Conservation (phyloP, 2,329 filamentous ascomycete species). For the Cytospora schulzeri region DNA sequence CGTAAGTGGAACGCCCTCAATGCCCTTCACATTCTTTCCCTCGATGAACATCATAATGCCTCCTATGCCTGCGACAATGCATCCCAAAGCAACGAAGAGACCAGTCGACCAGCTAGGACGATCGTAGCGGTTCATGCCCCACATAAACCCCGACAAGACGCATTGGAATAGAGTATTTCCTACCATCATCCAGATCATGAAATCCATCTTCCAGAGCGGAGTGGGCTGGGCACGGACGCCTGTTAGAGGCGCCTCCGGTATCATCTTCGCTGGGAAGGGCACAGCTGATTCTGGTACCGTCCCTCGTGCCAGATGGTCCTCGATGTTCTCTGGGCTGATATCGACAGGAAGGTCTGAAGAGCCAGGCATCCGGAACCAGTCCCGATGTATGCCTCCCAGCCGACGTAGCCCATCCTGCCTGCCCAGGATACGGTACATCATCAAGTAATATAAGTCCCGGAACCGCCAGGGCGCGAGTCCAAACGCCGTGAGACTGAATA, state of each 20-base stretch:
- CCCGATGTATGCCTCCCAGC: conserved; percentile 72
- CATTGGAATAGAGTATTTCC: conserved; percentile 79
- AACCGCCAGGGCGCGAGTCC: conserved; percentile 84
- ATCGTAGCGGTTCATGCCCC: conserved; percentile 71
- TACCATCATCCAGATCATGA: conserved; percentile 77
- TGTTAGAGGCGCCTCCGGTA: conserved; percentile 69
- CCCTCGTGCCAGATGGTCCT: conserved; percentile 38
- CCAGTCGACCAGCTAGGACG: conserved; percentile 82
- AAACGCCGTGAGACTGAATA: conserved; percentile 87
- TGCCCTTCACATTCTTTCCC: conserved; percentile 69
- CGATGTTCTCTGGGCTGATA: conserved; percentile 56
- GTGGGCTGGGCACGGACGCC: conserved; percentile 70
- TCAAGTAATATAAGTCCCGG: conserved; percentile 74
- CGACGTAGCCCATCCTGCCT: conserved; percentile 61
- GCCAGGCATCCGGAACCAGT: conserved; percentile 74
- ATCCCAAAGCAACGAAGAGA: conserved; percentile 75
- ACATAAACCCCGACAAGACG: conserved; percentile 78
- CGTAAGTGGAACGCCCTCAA: conserved; percentile 70
- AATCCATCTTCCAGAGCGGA: conserved; percentile 73
- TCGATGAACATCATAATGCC: conserved; percentile 73
- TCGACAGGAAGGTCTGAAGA: conserved; percentile 59
- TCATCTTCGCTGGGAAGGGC: conserved; percentile 65
- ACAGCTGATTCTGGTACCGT: conserved; percentile 49
- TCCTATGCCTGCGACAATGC: conserved; percentile 66
- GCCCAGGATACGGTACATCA: conserved; percentile 61